phyloP scores from a whole-genome alignment of 805 yeast genomes.

The Tanozyma kutaoensis region DNA sequence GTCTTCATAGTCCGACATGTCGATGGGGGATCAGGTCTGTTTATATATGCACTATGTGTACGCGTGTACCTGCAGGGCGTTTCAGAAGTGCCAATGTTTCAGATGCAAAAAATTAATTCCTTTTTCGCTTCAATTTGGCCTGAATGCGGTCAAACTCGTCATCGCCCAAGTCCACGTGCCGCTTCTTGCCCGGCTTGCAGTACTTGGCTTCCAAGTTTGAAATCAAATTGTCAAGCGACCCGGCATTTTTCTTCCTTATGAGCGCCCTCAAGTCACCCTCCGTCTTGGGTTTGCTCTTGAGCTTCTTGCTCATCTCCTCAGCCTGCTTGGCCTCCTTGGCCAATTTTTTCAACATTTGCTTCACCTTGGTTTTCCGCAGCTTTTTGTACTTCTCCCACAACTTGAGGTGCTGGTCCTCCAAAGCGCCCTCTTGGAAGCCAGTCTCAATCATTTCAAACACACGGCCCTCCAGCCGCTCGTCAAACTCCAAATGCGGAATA shows the following conservation, averaged over 20 bases:
- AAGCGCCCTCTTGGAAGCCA: slow-evolving; percentile 22
- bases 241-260: slow-evolving; percentile 34
- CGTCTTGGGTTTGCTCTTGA: slow-evolving; percentile 10
- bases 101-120: too few relatives aligned
- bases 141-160: slow-evolving; percentile 35
- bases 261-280: slow-evolving; percentile 32
- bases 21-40: too few relatives aligned
- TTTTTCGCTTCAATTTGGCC: too few relatives aligned
- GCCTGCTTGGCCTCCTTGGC: slow-evolving; percentile 60
- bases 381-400: slow-evolving; percentile 40
- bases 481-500: slow-evolving; percentile 64
- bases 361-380: slow-evolving; percentile 33
- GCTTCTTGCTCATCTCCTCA: slow-evolving; percentile 26
- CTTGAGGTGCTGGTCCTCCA: slow-evolving; percentile 18
- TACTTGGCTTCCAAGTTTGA: slow-evolving; percentile 38
- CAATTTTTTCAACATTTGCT: slow-evolving; percentile 33
- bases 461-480: slow-evolving; percentile 46
- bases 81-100: too few relatives aligned
- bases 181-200: slow-evolving; percentile 22
- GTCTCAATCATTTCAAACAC: slow-evolving; percentile 36
- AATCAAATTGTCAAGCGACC: slow-evolving; percentile 32
- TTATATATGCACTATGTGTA: too few relatives aligned
- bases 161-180: slow-evolving; percentile 22
- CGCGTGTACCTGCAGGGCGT: too few relatives aligned
- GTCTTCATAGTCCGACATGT: too few relatives aligned